These are phyloP conservation scores for Ceratobasidium papillatum DNA, from an alignment of 1,284 basidiomycete species.

Conservation along the genomic window DNA sequence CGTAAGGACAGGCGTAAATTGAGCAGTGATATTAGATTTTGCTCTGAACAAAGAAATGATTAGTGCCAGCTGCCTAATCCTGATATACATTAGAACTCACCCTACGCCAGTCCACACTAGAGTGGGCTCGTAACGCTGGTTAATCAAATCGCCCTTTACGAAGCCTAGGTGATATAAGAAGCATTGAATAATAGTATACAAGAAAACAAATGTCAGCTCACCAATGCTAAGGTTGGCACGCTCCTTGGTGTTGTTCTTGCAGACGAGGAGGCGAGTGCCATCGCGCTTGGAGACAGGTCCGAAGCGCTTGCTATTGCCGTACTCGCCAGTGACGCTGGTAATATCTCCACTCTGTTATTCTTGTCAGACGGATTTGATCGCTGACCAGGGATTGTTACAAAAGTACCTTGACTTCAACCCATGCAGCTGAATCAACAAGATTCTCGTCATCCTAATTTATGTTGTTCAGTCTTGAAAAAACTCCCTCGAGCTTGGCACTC, in stretches of 20 bases:
- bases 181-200: not conserved
- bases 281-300: conserved; percentile 4
- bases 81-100: not conserved
- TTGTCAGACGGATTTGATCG: not conserved
- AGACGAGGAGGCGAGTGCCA: conserved; percentile 12
- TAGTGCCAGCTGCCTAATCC: too few species aligned
- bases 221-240: conserved; percentile 9
- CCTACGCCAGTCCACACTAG: conserved; percentile 25
- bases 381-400: too few species aligned
- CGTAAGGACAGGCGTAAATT: conserved; percentile 9
- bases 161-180: not conserved
- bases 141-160: conserved; percentile 9
- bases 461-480: not conserved
- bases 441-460: conserved; percentile 8
- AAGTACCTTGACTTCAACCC: conserved; percentile 12
- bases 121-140: conserved; percentile 19
- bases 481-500: not conserved
- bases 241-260: conserved; percentile 11
- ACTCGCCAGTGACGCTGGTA: not conserved
- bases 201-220: not conserved
- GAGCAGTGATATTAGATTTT: conserved; percentile 13
- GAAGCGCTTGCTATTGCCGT: conserved; percentile 2
- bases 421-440: conserved; percentile 8
- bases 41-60: not conserved
- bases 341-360: not conserved